Evolutionary conservation across 495 filamentous ascomycete species (phyloP).

Genomic region (Schizothecium vesticola): DNA sequence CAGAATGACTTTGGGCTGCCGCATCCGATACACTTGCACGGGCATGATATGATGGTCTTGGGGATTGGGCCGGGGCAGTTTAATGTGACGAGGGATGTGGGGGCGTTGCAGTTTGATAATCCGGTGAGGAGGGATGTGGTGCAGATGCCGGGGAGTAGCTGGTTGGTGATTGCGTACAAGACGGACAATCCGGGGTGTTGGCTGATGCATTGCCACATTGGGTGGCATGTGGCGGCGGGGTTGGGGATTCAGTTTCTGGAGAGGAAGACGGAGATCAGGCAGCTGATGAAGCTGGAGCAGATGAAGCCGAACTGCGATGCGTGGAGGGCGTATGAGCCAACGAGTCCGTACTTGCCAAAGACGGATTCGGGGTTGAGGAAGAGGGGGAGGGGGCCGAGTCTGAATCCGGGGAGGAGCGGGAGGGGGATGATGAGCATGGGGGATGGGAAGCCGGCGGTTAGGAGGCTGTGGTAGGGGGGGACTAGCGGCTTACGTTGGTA

Average conservation of each 20-base stretch:
- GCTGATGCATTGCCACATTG: slow-evolving; percentile 47
- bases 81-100: slow-evolving; percentile 16
- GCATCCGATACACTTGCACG: slow-evolving; percentile 55
- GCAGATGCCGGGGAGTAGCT: slow-evolving; percentile 34
- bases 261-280: slow-evolving; percentile 31
- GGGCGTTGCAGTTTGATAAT: slow-evolving; percentile 36
- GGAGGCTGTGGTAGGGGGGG: neutral
- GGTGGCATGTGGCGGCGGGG: slow-evolving; percentile 46
- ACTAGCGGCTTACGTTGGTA: neutral
- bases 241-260: slow-evolving; percentile 47
- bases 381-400: neutral
- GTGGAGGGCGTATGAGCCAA: slow-evolving; percentile 38
- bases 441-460: neutral
- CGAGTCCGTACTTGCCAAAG: slow-evolving; percentile 24
- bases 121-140: slow-evolving; percentile 32
- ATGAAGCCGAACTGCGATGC: slow-evolving; percentile 35
- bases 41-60: slow-evolving; percentile 55
- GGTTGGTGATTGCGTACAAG: slow-evolving; percentile 41
- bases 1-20: slow-evolving; percentile 26
- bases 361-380: slow-evolving; percentile 16
- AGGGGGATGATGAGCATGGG: neutral
- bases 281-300: slow-evolving; percentile 28
- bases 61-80: slow-evolving; percentile 41
- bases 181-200: slow-evolving; percentile 44
- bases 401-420: neutral